Percentiles rank a stretch among this genome's conserved stretches.
Conservation (phyloP, 2,329 filamentous ascomycete genomes). For the Aureobasidium sp. region DNA sequence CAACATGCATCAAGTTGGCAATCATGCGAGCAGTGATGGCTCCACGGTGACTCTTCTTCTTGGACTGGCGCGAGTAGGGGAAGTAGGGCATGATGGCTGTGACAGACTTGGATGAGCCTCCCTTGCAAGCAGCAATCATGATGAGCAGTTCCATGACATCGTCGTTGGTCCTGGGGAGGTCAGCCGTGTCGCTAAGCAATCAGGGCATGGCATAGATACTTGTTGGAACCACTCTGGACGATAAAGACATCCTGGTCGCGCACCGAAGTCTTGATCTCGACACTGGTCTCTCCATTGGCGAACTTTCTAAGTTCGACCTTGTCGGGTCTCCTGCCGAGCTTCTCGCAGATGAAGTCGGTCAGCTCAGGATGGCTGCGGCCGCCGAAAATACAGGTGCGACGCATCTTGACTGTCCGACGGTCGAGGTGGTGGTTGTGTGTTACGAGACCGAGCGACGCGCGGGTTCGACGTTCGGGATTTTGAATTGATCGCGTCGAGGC, state of each 20-base stretch:
- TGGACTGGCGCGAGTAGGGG: constrained; percentile 97
- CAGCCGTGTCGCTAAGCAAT: constrained; percentile 20
- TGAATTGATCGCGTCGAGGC: constrained; percentile 3
- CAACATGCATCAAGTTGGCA: constrained; percentile 86
- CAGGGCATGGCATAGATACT: constrained; percentile 35
- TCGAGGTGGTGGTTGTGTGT: background rate
- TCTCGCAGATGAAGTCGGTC: constrained; percentile 59
- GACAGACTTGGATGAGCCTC: constrained; percentile 91
- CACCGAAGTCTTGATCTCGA: constrained; percentile 63
- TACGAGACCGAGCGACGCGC: background rate
- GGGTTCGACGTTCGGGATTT: background rate
- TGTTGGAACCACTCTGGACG: constrained; percentile 89
- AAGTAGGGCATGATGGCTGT: constrained; percentile 96
- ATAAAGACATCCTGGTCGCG: constrained; percentile 99
- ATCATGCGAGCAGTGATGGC: constrained; percentile 97
- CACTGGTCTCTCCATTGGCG: constrained; percentile 63
- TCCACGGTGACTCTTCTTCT: constrained; percentile 96
- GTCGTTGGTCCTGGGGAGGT: constrained; percentile 69
- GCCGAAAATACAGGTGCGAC: constrained; percentile 60
- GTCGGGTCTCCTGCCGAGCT: constrained; percentile 53
- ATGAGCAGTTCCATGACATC: constrained; percentile 99
- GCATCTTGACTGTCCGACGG: constrained; percentile 43
- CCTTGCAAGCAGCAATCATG: constrained; percentile 98
- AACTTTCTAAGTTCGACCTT: constrained; percentile 59
- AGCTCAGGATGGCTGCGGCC: constrained; percentile 59